Base-by-base conservation (phyloP, 78 protist genomes). In the Dictyostelium firmibasis region DNA sequence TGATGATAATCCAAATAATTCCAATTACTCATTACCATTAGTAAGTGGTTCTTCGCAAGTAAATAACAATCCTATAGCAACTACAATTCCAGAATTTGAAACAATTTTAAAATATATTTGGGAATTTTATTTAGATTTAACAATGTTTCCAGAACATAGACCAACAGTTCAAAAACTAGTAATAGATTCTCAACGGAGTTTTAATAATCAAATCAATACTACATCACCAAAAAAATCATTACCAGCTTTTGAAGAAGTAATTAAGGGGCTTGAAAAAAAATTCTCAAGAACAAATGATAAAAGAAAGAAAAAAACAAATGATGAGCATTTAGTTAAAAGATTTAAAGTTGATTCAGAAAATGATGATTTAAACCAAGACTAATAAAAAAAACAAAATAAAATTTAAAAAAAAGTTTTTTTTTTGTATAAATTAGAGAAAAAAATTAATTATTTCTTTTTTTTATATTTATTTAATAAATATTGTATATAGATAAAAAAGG, bases 101-200 rank as follows among this genome's bases (percentile, higher is more conserved):
- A 31, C 70, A 11, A 29, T 82, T 25, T 82, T 82, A 57, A 82
- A 82, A 35, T 82, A 47, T 20, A 27, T 31, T 33, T 82, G 86
- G 86, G 70, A 57, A 47, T 60, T 82, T 4, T 57, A 82, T 82
- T 27, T 16, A 33, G 86, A 82, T 60, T 13, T 57, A 57, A 16
- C 50, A 25, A 18, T 57, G 20, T 57, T 57, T 60, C 77, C 70
- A 33, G 31, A 50, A 82, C 70, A 82, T 23, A 82, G 29, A 82
- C 7, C 25, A 16, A 10, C 23, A 8, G 23, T 82, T 57, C 35
- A 25, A 47, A 35, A 25, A 14, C 29, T 82, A 36, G 67, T 82
- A 23, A 20, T 60, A 2, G 75, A 82, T 20, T 82, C 77, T 57
- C n/a, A n/a, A n/a, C 60, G 64, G 62, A 29, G 4, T 23, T 57